Evolutionary conservation across 1,284 basidiomycete genomes (phyloP).

Genomic region (Pseudomicrostroma phylloplanum): DNA sequence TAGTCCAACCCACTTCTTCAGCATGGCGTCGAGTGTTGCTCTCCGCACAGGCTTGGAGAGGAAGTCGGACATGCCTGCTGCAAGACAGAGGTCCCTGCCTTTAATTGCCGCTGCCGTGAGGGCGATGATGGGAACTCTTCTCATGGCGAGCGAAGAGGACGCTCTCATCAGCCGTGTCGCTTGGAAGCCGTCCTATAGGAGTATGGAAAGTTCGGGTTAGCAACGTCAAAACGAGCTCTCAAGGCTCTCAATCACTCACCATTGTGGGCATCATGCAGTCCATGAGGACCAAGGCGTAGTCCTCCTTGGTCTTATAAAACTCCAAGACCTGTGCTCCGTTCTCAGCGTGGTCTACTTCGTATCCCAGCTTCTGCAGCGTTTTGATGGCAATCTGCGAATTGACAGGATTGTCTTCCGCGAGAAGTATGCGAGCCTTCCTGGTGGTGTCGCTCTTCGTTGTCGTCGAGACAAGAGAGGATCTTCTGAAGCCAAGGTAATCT

Average conservation of each 20-base stretch:
- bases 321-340: conserved; percentile 40
- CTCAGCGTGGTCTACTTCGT: conserved; percentile 26
- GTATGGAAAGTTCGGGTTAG: conserved; percentile 29
- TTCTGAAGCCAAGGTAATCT: neutral
- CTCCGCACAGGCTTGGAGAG: conserved; percentile 42
- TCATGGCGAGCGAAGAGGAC: conserved; percentile 15
- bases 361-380: conserved; percentile 42
- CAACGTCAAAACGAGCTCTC: conserved; percentile 12
- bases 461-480: neutral
- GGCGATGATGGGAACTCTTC: conserved; percentile 36
- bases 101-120: conserved; percentile 39
- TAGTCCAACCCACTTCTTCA: conserved; percentile 29
- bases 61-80: conserved; percentile 40
- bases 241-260: neutral
- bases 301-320: conserved; percentile 26
- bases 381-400: conserved; percentile 40
- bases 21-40: conserved; percentile 28
- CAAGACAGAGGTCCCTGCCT: conserved; percentile 35
- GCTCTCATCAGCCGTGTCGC: conserved; percentile 29
- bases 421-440: conserved; percentile 22
- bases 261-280: conserved; percentile 37
- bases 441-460: neutral
- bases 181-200: conserved; percentile 24
- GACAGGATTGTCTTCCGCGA: conserved; percentile 44
- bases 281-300: conserved; percentile 37